These are phyloP conservation scores for Yarrowia sp. DNA, from an alignment of 805 yeast species.

Conservation along the genomic window DNA sequence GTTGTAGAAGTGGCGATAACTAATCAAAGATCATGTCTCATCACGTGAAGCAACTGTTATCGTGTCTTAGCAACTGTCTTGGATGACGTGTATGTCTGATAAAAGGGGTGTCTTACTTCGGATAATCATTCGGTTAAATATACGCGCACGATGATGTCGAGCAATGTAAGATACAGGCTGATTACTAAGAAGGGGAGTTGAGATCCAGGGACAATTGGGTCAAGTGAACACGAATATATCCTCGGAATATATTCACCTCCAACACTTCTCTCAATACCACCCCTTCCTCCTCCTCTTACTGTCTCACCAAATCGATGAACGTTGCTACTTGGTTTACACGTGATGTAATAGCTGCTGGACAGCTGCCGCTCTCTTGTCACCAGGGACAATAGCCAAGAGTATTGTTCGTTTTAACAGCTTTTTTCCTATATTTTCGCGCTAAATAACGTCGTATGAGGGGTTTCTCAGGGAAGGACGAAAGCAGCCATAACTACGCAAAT, in stretches of 20 bases:
- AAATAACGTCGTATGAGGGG: constrained; percentile 6
- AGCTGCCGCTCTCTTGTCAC: background rate
- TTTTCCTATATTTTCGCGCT: background rate
- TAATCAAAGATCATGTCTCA: background rate
- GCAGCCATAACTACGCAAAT: no score
- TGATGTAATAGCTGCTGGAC: background rate
- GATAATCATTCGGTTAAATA: constrained; percentile 15
- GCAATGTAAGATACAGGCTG: no score
- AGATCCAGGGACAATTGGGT: no score
- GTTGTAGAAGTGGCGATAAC: background rate
- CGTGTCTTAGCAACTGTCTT: constrained; percentile 17
- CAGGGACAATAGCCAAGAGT: background rate
- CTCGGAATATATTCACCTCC: no score
- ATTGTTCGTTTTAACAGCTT: background rate
- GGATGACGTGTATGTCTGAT: constrained; percentile 9
- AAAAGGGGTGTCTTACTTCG: constrained; percentile 20
- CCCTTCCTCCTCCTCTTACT: background rate
- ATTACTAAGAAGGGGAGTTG: no score
- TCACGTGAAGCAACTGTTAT: constrained; percentile 20
- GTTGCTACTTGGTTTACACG: constrained; percentile 20
- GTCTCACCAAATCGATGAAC: constrained; percentile 11
- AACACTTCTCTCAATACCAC: no score
- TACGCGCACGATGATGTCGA: background rate
- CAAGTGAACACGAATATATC: background rate
- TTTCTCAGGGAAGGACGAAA: no score